Base-by-base conservation (phyloP, 2,329 filamentous ascomycete genomes). In the Fusarium sp. region DNA sequence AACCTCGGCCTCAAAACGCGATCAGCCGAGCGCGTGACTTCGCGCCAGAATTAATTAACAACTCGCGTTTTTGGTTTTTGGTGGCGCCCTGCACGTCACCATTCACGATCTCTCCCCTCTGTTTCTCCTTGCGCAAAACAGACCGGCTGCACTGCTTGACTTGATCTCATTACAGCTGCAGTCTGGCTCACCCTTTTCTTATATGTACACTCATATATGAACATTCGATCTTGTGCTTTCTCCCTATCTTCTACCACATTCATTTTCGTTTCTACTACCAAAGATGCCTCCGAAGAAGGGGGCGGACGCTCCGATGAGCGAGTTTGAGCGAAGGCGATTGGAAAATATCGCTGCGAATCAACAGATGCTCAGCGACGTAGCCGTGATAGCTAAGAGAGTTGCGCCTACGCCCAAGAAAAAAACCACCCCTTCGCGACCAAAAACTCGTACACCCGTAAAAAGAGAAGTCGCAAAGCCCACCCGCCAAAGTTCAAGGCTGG, bases 341-440 rank as follows among this genome's bases (percentile, higher is more conserved):
- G 93, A 94, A 63, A 97, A 97, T 70, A 96, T 97, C 40, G 92
- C 90, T 0, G 90, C 92, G 54, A 96, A 96, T 72, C 91, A 95
- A 78, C 92, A 90, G 0, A 76, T 97, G 0, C 80, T 97, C 0
- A 92, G 92, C 62, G 91, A 94, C 62, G 86, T 97, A 2, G 90
- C 91, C 3, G 87, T 88, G 3, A 86, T 91, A 1, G 89, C 92
- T 0, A 90, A 91, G 22, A 89, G 87, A 49, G 84, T 89, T n/a
- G 82, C 91, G 17, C 92, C 90, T 13, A 87, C 87, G 56, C 79
- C 85, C 71, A 44, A 64, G 6, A 71, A 83, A 52, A 72, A 82
- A 48, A 70, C 82, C 13, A 79, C 80, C 0, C 70, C 83, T 0
- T 30, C 75, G 7, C 78, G 79, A 48, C 73, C 52, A 45, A 73